Percentiles rank a stretch among this genome's conserved stretches.
These are phyloP conservation scores for Viridothelium virens DNA, from an alignment of 495 filamentous ascomycete species.

Conservation along the genomic window DNA sequence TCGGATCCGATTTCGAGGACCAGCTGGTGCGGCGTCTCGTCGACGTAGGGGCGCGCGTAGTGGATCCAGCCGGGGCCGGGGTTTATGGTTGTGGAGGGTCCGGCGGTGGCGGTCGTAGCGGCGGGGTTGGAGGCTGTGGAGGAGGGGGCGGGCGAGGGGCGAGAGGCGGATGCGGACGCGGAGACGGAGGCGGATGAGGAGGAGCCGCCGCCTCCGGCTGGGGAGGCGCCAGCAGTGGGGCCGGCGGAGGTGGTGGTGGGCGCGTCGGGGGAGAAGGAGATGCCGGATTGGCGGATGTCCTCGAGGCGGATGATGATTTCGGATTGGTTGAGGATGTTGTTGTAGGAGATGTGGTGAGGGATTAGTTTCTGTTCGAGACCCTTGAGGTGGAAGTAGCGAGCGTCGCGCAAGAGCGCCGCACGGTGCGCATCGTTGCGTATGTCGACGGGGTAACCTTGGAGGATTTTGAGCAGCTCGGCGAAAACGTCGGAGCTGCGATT, in stretches of 20 bases:
- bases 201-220: background rate
- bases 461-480: slow-evolving; percentile 69
- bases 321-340: slow-evolving; percentile 53
- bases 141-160: background rate
- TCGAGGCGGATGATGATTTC: slow-evolving; percentile 80
- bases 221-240: slow-evolving; percentile 16
- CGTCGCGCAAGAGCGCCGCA: slow-evolving; percentile 71
- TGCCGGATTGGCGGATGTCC: slow-evolving; percentile 76
- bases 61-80: slow-evolving; percentile 52
- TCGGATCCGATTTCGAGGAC: slow-evolving; percentile 69
- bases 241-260: slow-evolving; percentile 8
- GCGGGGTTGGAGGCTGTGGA: slow-evolving; percentile 18
- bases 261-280: slow-evolving; percentile 52
- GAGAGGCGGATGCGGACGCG: background rate
- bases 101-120: background rate
- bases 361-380: slow-evolving; percentile 85
- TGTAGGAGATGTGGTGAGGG: slow-evolving; percentile 67
- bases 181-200: background rate
- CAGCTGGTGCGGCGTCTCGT: slow-evolving; percentile 63
- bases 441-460: slow-evolving; percentile 78
- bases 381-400: slow-evolving; percentile 86
- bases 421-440: slow-evolving; percentile 75
- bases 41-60: slow-evolving; percentile 76
- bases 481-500: slow-evolving; percentile 75
- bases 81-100: background rate